Conservation (phyloP, 1,139 yeast genomes). For the Meyerozyma carpophila region DNA sequence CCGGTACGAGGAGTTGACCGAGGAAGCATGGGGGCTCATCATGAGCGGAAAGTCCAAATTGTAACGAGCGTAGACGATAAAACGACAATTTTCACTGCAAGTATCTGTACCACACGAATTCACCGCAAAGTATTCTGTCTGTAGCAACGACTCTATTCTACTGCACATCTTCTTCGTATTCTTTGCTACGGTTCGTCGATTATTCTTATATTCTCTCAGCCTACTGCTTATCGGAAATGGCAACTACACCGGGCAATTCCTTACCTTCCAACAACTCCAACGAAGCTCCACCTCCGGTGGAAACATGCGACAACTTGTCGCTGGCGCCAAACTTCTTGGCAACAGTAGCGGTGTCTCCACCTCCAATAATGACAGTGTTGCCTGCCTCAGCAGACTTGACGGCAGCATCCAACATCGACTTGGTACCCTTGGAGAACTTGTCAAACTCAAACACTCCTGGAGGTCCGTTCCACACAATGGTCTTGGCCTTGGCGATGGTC, state of each 20-base stretch:
- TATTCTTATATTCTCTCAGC: background rate
- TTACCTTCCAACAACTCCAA: slow-evolving; percentile 97
- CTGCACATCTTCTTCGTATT: too few relatives aligned
- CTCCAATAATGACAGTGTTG: slow-evolving; percentile 94
- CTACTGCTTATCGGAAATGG: slow-evolving; percentile 65
- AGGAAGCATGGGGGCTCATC: slow-evolving; percentile 56
- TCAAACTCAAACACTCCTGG: slow-evolving; percentile 99
- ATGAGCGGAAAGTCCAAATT: slow-evolving; percentile 36
- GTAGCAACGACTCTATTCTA: too few relatives aligned
- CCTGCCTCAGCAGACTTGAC: slow-evolving; percentile 82
- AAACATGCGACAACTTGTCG: slow-evolving; percentile 91
- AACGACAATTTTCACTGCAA: too few relatives aligned
- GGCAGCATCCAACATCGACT: slow-evolving; percentile 79
- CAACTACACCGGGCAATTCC: slow-evolving; percentile 93
- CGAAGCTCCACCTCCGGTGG: slow-evolving; percentile 99
- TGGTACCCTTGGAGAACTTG: slow-evolving; percentile 83
- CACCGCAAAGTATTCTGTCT: too few relatives aligned
- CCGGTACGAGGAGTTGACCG: slow-evolving; percentile 52
- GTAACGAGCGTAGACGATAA: slow-evolving; percentile 7
- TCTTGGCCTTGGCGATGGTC: slow-evolving; percentile 86
- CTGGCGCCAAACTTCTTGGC: slow-evolving; percentile 96
- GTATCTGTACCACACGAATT: too few relatives aligned
- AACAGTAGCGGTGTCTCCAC: slow-evolving; percentile 99
- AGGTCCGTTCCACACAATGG: slow-evolving; percentile 99
- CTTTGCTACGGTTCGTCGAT: too few relatives aligned